Evolutionary conservation across 345 rosid genomes (phyloP), one percentile per base, ranked within the genome.

Genomic region (Cardamine chenopodiifolia): DNA sequence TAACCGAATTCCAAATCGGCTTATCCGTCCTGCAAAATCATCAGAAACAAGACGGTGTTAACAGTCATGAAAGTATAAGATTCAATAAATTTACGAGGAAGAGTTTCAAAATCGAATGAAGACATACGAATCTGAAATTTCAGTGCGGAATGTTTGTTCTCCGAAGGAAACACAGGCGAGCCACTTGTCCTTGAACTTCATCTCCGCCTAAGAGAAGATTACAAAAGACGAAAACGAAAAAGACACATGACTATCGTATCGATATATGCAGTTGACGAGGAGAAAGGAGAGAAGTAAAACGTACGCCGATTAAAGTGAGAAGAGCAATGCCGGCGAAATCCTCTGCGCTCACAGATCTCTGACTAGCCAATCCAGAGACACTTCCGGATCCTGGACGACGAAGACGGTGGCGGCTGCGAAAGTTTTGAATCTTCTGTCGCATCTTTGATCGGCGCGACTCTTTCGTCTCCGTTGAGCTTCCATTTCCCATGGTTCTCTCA

Each of bases 241-340:
- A 1, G n/a, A 54, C 34, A 57, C 47, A 71, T 71, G 62, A 71
- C 28, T 26, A 48, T 45, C 35, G 42, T 19, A 40, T 31, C 29
- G 22, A 59, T 39, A 34, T 32, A 25, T 25, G 26, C 28, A 62
- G 52, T 14, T 32, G 40, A 62, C 19, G 7, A 62, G 17, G 14
- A 63, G 32, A 0, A 14, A 26, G 17, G 42, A 54, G 63, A 44
- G 12, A 40, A 70, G 31, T 17, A 34, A 32, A n/a, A 13, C 70
- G 26, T 83, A 90, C 98, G 31, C 85, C 66, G 35, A 86, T 72
- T 9, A 94, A 75, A 68, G 91, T 85, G 66, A 94, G 89, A 75
- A 86, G 91, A 72, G 98, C 97, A 50, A 94, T 88, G 78, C 98
- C 98, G 47, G 90, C 85, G 75, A 94, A 88, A 81, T 88, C 91